Percentiles rank a stretch among this genome's conserved stretches.
Evolutionary conservation across 805 yeast genomes (phyloP).

Genomic region (Hanseniaspora singularis): DNA sequence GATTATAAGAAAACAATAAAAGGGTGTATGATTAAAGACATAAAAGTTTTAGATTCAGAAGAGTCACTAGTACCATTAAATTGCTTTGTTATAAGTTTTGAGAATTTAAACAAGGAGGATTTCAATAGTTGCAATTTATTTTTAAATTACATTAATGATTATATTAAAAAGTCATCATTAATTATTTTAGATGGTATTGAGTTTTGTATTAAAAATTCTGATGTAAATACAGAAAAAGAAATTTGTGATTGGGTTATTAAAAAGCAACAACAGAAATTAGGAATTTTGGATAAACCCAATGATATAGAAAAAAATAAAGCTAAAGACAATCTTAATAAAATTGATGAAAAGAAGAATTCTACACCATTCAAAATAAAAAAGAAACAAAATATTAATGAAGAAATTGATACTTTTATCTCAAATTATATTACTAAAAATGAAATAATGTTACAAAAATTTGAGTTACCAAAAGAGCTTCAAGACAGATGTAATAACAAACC

Average conservation of each 20-base stretch:
- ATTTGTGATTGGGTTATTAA: conserved; percentile 1
- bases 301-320: neutral
- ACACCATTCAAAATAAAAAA: neutral
- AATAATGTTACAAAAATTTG: neutral
- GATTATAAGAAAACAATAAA: neutral
- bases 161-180: neutral
- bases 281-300: neutral
- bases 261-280: conserved; percentile 5
- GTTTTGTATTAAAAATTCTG: neutral
- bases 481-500: conserved; percentile 41
- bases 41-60: neutral
- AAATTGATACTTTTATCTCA: neutral
- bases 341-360: too few relatives aligned
- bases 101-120: neutral
- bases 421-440: neutral
- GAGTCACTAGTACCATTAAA: conserved; percentile 10
- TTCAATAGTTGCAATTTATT: conserved; percentile 3
- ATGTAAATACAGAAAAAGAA: neutral
- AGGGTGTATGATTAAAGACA: neutral
- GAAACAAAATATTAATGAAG: neutral
- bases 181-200: neutral
- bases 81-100: neutral
- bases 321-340: neutral
- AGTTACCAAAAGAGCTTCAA: conserved; percentile 16
- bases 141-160: neutral